A percentile compares a stretch with the other conserved stretches of the same genome.
These are phyloP conservation scores for Amanita phalloides DNA, from an alignment of 768 basidiomycete species.

Conservation along the genomic window DNA sequence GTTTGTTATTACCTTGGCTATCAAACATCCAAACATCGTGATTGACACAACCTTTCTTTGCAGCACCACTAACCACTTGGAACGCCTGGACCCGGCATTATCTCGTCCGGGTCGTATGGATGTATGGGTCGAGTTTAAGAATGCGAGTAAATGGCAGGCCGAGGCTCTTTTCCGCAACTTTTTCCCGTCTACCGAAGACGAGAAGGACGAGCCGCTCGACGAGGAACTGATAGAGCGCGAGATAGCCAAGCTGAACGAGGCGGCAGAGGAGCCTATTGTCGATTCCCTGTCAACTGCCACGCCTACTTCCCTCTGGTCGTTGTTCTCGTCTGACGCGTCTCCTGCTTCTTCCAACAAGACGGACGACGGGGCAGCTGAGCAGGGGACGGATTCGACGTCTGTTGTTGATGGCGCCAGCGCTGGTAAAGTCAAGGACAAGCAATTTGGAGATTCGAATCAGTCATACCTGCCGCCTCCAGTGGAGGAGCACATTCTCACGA, in stretches of 20 bases:
- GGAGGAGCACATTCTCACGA: slow-evolving; percentile 45
- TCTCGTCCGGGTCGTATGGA: slow-evolving; percentile 92
- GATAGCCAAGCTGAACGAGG: slow-evolving; percentile 4
- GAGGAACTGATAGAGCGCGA: slow-evolving; percentile 13
- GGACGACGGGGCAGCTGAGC: neutral
- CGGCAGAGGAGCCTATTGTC: neutral
- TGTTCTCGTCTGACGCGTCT: slow-evolving; percentile 15
- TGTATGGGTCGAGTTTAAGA: slow-evolving; percentile 87
- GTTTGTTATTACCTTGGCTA: slow-evolving; percentile 18
- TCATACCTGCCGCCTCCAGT: slow-evolving; percentile 57
- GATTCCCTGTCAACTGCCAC: neutral
- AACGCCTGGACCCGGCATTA: slow-evolving; percentile 81
- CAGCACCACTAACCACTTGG: slow-evolving; percentile 87
- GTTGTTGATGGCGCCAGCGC: neutral
- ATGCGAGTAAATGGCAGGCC: slow-evolving; percentile 77
- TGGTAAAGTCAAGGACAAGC: slow-evolving; percentile 15
- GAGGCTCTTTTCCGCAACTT: slow-evolving; percentile 84
- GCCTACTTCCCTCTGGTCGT: slow-evolving; percentile 13
- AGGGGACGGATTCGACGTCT: neutral
- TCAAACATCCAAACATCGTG: neutral
- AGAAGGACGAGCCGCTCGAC: slow-evolving; percentile 19
- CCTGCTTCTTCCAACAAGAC: neutral
- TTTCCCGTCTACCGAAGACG: slow-evolving; percentile 67
- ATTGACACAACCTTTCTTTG: neutral
- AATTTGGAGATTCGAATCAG: slow-evolving; percentile 47